Percentiles rank a stretch among this genome's conserved stretches.
Evolutionary conservation across 805 yeast species (phyloP).

Genomic region (Candida ponderosae): DNA sequence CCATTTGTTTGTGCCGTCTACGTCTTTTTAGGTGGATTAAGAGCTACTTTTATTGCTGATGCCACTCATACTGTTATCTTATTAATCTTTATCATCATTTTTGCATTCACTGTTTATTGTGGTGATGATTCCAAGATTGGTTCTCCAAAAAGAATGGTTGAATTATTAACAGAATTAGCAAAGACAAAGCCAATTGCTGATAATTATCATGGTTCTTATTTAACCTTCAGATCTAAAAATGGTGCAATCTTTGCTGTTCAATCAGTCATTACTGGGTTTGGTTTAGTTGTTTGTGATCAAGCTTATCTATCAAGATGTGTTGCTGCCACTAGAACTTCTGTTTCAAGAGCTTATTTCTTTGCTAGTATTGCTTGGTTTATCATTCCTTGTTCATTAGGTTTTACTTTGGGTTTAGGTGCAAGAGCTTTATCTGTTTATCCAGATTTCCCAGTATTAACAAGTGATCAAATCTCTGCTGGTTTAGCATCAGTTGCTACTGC

Average conservation of each 20-base stretch:
- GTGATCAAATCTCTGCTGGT: conserved; percentile 18
- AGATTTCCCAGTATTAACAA: conserved; percentile 29
- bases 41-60: conserved; percentile 46
- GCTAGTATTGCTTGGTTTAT: conserved; percentile 34
- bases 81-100: conserved; percentile 28
- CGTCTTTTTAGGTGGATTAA: conserved; percentile 43
- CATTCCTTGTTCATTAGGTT: conserved; percentile 30
- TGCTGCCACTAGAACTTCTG: conserved; percentile 27
- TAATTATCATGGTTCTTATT: conserved; percentile 27
- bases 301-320: conserved; percentile 37
- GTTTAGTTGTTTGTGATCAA: conserved; percentile 28
- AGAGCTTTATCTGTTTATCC: conserved; percentile 25
- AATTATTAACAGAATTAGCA: conserved; percentile 29
- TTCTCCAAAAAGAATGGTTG: conserved; percentile 36
- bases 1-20: conserved; percentile 44
- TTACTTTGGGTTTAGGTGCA: conserved; percentile 30
- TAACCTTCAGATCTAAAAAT: conserved; percentile 28
- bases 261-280: conserved; percentile 26
- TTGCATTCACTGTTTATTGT: conserved; percentile 27
- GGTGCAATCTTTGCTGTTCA: conserved; percentile 25
- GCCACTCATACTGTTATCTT: conserved; percentile 41
- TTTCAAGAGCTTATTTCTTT: conserved; percentile 28
- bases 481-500: conserved; percentile 35
- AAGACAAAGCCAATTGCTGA: conserved; percentile 23
- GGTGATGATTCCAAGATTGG: conserved; percentile 28